These are phyloP conservation scores for Trypanosomatidae sp. DNA, from an alignment of 208 protist genomes.

Conservation along the genomic window DNA sequence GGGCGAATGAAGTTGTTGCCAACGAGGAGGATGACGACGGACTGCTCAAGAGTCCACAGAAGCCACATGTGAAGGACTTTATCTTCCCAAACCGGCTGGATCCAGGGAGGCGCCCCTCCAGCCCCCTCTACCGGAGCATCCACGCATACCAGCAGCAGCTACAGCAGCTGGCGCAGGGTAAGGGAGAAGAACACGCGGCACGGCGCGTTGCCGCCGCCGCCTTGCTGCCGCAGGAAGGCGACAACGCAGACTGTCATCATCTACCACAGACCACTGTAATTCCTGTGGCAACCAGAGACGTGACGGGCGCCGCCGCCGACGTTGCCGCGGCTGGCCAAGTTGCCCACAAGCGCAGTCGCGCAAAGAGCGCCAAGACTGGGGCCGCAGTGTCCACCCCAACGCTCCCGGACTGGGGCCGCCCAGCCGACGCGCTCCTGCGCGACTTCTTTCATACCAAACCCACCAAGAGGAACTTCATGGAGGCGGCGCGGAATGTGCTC, in stretches of 20 bases:
- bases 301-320: background rate
- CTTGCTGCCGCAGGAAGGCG: background rate
- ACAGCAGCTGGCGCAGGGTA: constrained; percentile 9
- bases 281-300: background rate
- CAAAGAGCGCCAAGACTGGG: background rate
- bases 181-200: background rate
- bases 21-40: constrained; percentile 6
- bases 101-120: constrained; percentile 23
- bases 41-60: constrained; percentile 5
- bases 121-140: constrained; percentile 30
- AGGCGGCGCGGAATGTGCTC: constrained; percentile 44
- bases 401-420: constrained; percentile 20
- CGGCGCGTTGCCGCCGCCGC: background rate
- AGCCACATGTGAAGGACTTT: constrained; percentile 19
- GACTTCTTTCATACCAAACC: constrained; percentile 50
- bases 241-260: background rate
- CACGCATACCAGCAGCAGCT: constrained; percentile 30
- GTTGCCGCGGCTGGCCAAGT: background rate
- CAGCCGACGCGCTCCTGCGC: constrained; percentile 39
- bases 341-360: constrained; percentile 1
- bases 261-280: background rate
- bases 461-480: constrained; percentile 59
- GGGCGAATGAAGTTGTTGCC: constrained; percentile 6
- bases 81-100: constrained; percentile 29
- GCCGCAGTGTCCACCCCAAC: background rate